Evolutionary conservation across 805 yeast species (phyloP), one percentile per base, ranked within the genome.

Genomic region (Wickerhamiella occidentalis): DNA sequence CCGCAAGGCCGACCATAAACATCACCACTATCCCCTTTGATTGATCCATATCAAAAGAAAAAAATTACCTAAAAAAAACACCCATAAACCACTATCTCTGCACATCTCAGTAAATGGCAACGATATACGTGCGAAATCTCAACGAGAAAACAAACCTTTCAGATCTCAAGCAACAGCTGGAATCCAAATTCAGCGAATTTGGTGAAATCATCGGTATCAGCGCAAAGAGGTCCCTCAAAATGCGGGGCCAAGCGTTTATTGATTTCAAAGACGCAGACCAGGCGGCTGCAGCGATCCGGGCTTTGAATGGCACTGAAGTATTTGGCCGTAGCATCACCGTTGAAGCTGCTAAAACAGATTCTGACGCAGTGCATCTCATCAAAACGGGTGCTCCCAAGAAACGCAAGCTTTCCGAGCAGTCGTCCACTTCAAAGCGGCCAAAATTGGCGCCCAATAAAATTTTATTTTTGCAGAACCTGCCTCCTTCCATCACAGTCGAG

Each of bases 241-340:
- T 81, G 74, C 73, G 80, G 50, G 95, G 95, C 2, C 95, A 85
- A 62, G 95, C 94, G 1, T 85, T 84, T 61, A 71, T 85, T 5
- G 76, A 84, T 0, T 76, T 79, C 47, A 69, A 65, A 3, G 58
- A 62, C 17, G 56, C 58, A 1, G 67, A 67, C 2, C 63, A 66
- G 4, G 79, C 87, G 1, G 50, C 60, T 3, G 57, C 59, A 37
- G 82, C 82, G 0, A 58, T 73, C 2, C 65, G 46, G 3, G 43
- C 25, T 1, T 33, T 74, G 35, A 66, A 76, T 43, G 69, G 71
- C 12, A 52, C 56, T 26, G 64, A 64, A 18, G 49, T 82, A 11
- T 71, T 71, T 54, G 76, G 70, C 18, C 73, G 73, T 48, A 72
- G 72, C 0, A 65, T 81, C 57, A 68, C 65, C 15, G 70, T 79